Conservation (phyloP, 352 stramenopile species). For the Pelagophyceae sp. region DNA sequence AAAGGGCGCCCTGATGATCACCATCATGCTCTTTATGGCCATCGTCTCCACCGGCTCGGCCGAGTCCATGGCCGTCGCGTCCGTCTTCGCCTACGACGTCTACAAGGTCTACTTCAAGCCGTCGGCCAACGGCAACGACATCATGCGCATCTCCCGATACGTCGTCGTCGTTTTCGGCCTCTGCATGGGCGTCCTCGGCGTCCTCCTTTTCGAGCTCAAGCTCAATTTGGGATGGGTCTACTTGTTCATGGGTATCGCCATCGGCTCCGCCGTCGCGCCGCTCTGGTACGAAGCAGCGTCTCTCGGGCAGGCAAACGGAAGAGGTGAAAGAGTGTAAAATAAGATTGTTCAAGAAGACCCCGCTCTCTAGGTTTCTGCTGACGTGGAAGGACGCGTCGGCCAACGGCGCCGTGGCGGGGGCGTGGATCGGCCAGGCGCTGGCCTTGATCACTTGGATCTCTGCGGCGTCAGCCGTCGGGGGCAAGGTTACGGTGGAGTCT, state of each 20-base stretch:
- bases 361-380: no score
- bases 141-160: slow-evolving; percentile 52
- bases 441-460: slow-evolving; percentile 55
- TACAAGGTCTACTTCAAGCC: slow-evolving; percentile 67
- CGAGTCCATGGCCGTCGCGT: slow-evolving; percentile 65
- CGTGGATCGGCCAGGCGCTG: slow-evolving; percentile 46
- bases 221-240: slow-evolving; percentile 70
- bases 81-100: slow-evolving; percentile 64
- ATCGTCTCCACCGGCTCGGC: slow-evolving; percentile 64
- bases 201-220: slow-evolving; percentile 43
- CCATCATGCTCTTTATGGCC: slow-evolving; percentile 75
- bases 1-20: slow-evolving; percentile 50
- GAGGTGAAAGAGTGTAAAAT: no score
- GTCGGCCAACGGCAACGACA: slow-evolving; percentile 57
- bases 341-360: no score
- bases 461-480: slow-evolving; percentile 39
- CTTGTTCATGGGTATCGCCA: slow-evolving; percentile 67
- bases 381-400: slow-evolving; percentile 61
- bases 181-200: slow-evolving; percentile 56
- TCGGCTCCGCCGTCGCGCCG: slow-evolving; percentile 62
- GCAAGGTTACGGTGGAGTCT: slow-evolving; percentile 41
- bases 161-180: slow-evolving; percentile 57
- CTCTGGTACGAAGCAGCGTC: slow-evolving; percentile 43
- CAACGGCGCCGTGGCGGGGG: slow-evolving; percentile 48
- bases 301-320: no score